phyloP scores from a whole-genome alignment of 352 stramenopile genomes.

The Pythium biforme region DNA sequence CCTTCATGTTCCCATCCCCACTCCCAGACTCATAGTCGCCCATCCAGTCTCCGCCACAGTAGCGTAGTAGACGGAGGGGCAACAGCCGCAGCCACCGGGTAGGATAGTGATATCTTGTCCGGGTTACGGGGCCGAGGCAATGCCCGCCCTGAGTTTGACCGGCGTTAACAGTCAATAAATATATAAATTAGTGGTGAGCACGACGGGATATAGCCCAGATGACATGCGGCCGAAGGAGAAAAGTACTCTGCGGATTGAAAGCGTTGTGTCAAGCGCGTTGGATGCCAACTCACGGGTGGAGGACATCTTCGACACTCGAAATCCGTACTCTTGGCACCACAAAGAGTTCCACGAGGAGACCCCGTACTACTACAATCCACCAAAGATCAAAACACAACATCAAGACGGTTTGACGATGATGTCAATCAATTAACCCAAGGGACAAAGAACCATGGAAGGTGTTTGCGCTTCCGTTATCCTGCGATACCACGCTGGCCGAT shows the following conservation, averaged over 20 bases:
- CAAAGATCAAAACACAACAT: background rate
- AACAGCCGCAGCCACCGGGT: too few species aligned
- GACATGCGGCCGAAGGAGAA: background rate
- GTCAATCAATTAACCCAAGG: background rate
- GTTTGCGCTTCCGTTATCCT: background rate
- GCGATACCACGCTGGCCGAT: background rate
- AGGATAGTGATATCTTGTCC: too few species aligned
- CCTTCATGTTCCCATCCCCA: too few species aligned
- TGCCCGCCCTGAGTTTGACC: too few species aligned
- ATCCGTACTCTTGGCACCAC: slow-evolving; percentile 1
- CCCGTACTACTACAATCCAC: slow-evolving; percentile 5
- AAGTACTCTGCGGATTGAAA: background rate
- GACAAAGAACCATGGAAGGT: background rate
- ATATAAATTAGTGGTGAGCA: background rate
- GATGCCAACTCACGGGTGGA: background rate
- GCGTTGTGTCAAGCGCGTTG: background rate
- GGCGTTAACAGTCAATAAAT: too few species aligned
- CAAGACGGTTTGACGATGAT: background rate
- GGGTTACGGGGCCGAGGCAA: too few species aligned
- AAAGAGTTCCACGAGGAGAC: slow-evolving; percentile 6
- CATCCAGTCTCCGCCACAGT: too few species aligned
- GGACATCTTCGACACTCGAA: background rate
- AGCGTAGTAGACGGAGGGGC: too few species aligned
- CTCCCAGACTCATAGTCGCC: too few species aligned
- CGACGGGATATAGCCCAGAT: background rate